These are phyloP conservation scores for Borovskyia barvae DNA, from an alignment of 208 protist genomes.

Conservation along the genomic window DNA sequence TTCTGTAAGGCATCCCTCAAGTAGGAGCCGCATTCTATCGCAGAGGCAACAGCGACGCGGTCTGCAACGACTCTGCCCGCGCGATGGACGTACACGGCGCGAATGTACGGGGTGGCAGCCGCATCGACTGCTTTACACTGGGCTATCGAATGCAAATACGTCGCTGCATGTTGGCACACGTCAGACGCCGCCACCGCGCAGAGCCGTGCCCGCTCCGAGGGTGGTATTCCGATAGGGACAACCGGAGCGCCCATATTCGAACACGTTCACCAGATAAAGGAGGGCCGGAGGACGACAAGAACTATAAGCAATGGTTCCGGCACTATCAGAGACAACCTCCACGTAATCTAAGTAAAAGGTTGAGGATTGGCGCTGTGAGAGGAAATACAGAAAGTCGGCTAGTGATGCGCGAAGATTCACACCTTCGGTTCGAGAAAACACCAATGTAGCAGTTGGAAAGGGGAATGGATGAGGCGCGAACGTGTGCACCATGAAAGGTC, in stretches of 20 bases:
- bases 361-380: no score
- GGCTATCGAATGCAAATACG: constrained; percentile 16
- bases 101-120: constrained; percentile 24
- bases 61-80: constrained; percentile 12
- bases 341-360: no score
- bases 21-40: constrained; percentile 28
- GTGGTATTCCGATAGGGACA: constrained; percentile 12
- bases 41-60: constrained; percentile 22
- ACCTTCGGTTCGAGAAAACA: no score
- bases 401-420: no score
- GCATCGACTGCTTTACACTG: constrained; percentile 4
- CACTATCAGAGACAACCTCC: no score
- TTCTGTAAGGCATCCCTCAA: constrained; percentile 19
- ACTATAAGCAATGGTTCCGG: no score
- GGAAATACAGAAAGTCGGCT: no score
- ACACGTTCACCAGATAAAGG: not conserved
- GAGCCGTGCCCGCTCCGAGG: constrained; percentile 17
- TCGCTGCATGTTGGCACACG: constrained; percentile 11
- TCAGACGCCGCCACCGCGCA: constrained; percentile 19
- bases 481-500: no score
- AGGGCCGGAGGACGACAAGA: not conserved
- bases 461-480: no score
- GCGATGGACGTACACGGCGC: constrained; percentile 25
- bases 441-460: no score
- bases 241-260: constrained; percentile 6